A percentile compares a stretch with the other conserved stretches of the same genome.
Evolutionary conservation across 179 eudicot species (phyloP).

Genomic region (Drosera spatulata): DNA sequence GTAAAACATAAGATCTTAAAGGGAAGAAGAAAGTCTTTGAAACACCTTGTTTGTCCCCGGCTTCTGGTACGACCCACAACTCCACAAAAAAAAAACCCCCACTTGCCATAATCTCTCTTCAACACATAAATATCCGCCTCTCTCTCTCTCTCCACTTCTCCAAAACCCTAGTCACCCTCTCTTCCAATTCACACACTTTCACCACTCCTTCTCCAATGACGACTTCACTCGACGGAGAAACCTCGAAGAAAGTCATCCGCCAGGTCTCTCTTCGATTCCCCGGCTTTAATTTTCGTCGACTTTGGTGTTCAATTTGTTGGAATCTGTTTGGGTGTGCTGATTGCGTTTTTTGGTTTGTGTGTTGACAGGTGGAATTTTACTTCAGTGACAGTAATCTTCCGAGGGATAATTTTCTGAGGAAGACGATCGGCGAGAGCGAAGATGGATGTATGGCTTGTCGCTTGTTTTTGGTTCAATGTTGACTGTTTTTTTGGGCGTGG

Average conservation of each 20-base stretch:
- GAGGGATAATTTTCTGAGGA: slow-evolving; percentile 49
- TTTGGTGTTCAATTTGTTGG: not conserved
- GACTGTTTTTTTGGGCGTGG: not conserved
- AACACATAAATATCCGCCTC: no score
- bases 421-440: slow-evolving; percentile 53
- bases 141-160: no score
- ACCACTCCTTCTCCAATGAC: slow-evolving; percentile 1
- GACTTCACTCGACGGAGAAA: slow-evolving; percentile 49
- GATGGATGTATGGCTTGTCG: slow-evolving; percentile 56
- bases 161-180: no score
- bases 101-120: no score
- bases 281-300: not conserved
- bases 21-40: no score
- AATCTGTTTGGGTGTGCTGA: not conserved
- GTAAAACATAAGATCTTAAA: no score
- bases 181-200: no score
- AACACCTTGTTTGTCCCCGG: no score
- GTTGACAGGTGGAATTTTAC: slow-evolving; percentile 79
- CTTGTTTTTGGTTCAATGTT: not conserved
- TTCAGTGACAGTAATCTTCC: slow-evolving; percentile 97
- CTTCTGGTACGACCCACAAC: no score
- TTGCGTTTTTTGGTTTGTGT: not conserved
- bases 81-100: no score
- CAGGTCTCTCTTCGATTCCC: slow-evolving; percentile 36
- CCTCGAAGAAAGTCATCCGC: slow-evolving; percentile 73